Conservation (phyloP, 129 eudicot genomes). For the Pulicaria dysenterica region DNA sequence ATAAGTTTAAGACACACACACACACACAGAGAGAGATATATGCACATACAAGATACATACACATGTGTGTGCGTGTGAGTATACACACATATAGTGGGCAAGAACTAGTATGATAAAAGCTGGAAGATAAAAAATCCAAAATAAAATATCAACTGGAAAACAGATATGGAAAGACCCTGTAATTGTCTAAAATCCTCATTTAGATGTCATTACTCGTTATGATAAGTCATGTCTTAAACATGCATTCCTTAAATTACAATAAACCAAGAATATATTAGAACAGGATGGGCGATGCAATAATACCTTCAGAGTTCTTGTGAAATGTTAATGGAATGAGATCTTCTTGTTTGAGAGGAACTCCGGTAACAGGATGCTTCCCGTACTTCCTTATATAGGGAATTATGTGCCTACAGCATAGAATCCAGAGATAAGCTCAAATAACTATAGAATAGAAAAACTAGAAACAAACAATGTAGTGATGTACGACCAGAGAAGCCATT, state of each 20-base stretch:
- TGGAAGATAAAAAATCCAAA: neutral
- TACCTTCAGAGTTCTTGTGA: conserved; percentile 94
- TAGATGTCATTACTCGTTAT: neutral
- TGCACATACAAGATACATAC: neutral
- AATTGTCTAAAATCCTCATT: conserved; percentile 1
- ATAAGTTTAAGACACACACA: neutral
- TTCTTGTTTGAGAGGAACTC: conserved; percentile 70
- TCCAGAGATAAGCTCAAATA: conserved; percentile 23
- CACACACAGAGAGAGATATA: too few species aligned
- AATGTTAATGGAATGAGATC: conserved; percentile 84
- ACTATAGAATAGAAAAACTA: neutral
- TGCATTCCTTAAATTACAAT: conserved; percentile 6
- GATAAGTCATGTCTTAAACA: neutral
- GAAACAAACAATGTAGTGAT: conserved; percentile 7
- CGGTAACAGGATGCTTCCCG: conserved; percentile 91
- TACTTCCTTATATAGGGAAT: conserved; percentile 82
- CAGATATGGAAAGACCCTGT: neutral
- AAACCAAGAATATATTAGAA: conserved; percentile 2
- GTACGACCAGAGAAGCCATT: neutral
- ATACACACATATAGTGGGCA: neutral
- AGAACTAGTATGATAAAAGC: conserved; percentile 1
- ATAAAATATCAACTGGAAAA: neutral
- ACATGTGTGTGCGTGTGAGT: too few species aligned
- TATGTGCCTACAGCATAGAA: conserved; percentile 57
- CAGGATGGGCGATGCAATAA: neutral